Conservation (phyloP, 305 asterid genomes). For the Fraxinus latifolia region DNA sequence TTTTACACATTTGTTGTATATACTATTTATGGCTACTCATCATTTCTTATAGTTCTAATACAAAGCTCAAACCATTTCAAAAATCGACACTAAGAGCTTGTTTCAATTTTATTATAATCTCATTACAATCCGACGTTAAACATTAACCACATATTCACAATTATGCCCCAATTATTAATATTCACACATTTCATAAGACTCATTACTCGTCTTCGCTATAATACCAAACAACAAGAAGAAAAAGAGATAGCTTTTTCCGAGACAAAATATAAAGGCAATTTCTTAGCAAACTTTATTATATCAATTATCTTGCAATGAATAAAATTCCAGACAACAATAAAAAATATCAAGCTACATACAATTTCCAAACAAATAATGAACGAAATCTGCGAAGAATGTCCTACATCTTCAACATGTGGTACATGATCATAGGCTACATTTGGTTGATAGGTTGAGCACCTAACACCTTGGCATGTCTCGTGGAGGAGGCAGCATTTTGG, state of each 20-base stretch:
- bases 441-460: neutral
- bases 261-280: neutral
- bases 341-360: neutral
- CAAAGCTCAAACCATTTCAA: neutral
- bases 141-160: too few relatives aligned
- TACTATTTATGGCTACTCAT: neutral
- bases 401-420: neutral
- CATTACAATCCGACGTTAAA: neutral
- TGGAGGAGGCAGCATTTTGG: constrained; percentile 46
- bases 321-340: neutral
- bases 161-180: neutral
- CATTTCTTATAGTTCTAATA: neutral
- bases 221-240: neutral
- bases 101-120: neutral
- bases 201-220: neutral
- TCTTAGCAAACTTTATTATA: neutral
- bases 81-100: neutral
- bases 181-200: neutral
- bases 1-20: neutral
- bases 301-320: neutral
- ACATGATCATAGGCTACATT: constrained; percentile 21
- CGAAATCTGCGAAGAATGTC: neutral
- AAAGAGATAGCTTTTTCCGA: neutral
- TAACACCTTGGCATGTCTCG: constrained; percentile 37
- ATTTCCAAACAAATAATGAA: neutral